phyloP scores from a whole-genome alignment of 306 rosid genomes.

The Citrullus colocynthis region DNA sequence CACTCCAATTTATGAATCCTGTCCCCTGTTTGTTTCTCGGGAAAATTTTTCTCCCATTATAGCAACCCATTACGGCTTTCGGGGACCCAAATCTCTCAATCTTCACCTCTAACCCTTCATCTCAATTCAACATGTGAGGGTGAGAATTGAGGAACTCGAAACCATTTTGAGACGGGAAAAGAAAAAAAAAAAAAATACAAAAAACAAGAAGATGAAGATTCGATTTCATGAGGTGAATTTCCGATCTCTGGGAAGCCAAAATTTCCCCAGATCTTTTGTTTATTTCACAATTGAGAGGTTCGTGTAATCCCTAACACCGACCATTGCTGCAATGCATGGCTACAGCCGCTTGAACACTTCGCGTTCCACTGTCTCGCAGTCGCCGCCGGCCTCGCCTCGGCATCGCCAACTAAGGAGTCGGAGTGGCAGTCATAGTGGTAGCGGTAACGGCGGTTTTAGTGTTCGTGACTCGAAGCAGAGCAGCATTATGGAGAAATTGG shows the following conservation, averaged over 20 bases:
- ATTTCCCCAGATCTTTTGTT: not conserved
- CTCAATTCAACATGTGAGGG: not conserved
- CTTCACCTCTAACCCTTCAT: not conserved
- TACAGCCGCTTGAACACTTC: slow-evolving; percentile 50
- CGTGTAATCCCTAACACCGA: not conserved
- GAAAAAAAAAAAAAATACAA: not conserved
- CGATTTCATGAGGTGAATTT: not conserved
- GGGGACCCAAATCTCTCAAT: not conserved
- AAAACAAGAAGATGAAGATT: not conserved
- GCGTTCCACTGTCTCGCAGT: slow-evolving; percentile 33
- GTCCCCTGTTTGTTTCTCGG: slow-evolving; percentile 8
- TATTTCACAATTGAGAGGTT: not conserved
- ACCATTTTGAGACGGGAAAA: not conserved
- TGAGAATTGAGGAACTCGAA: not conserved
- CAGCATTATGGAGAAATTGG: slow-evolving; percentile 34
- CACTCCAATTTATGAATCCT: not conserved
- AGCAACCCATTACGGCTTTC: not conserved
- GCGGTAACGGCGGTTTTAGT: not conserved
- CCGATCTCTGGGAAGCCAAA: not conserved
- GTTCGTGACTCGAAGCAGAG: slow-evolving; percentile 31
- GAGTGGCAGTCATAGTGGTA: slow-evolving; percentile 9
- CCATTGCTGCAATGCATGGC: slow-evolving; percentile 46
- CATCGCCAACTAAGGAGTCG: slow-evolving; percentile 54
- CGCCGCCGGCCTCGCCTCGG: slow-evolving; percentile 71
- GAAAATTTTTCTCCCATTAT: not conserved